Conservation (phyloP, 2,329 filamentous ascomycete species). For the Botrytis fragariae region DNA sequence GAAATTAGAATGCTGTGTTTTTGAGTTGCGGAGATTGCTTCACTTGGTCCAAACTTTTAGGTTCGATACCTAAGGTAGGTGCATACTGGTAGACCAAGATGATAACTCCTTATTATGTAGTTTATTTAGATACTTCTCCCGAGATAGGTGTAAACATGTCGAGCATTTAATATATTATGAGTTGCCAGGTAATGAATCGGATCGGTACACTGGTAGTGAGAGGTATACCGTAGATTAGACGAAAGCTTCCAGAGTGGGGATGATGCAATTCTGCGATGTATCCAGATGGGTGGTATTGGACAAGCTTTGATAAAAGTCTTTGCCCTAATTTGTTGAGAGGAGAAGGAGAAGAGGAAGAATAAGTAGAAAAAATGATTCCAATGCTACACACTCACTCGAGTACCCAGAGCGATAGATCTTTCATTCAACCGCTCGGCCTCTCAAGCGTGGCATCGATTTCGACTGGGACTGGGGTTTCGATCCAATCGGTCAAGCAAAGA, state of each 20-base stretch:
- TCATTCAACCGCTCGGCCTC: too few relatives aligned
- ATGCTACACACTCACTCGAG: too few relatives aligned
- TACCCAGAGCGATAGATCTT: too few relatives aligned
- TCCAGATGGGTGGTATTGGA: too few relatives aligned
- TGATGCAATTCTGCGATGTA: background rate
- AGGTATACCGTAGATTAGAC: background rate
- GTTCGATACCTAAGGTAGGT: background rate
- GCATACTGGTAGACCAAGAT: background rate
- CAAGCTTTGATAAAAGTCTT: background rate
- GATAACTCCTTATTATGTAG: background rate
- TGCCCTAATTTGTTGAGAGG: background rate
- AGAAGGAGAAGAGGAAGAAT: background rate
- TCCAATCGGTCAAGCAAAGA: background rate
- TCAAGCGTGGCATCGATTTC: too few relatives aligned
- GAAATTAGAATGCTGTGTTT: slow-evolving; percentile 14
- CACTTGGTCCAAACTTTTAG: background rate
- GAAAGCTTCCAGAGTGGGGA: background rate
- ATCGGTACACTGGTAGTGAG: background rate
- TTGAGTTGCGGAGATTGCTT: background rate
- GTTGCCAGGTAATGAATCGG: background rate
- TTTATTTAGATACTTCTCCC: background rate
- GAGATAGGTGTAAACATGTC: background rate
- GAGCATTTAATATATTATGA: background rate
- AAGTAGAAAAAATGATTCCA: background rate
- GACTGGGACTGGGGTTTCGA: background rate